Evolutionary conservation across 768 basidiomycete species (phyloP).

Genomic region (Trametes cubensis): DNA sequence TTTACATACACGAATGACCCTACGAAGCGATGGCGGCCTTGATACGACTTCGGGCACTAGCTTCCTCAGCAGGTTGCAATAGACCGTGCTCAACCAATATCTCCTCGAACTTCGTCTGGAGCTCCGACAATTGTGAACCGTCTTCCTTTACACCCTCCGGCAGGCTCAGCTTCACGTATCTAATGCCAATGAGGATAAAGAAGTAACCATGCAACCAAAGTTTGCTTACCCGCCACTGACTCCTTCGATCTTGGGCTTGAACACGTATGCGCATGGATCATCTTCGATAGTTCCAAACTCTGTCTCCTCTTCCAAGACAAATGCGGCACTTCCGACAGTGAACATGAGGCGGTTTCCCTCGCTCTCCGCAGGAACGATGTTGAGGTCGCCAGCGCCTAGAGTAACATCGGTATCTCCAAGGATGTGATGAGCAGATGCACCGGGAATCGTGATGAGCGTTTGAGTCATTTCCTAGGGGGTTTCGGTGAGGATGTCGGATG

Average conservation of each 20-base stretch:
- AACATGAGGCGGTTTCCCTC: conserved; percentile 12
- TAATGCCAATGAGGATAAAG: background rate
- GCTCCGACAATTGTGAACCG: conserved; percentile 16
- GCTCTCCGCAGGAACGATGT: conserved; percentile 13
- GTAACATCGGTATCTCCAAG: conserved; percentile 24
- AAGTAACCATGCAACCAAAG: background rate
- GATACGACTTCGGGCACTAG: conserved; percentile 24
- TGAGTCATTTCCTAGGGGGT: background rate
- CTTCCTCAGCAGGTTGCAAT: conserved; percentile 27
- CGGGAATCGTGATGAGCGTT: conserved; percentile 25
- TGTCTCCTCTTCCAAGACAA: conserved; percentile 24
- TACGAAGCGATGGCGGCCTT: conserved; percentile 13
- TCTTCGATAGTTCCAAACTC: conserved; percentile 29
- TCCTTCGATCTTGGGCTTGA: conserved; percentile 29
- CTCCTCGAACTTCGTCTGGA: conserved; percentile 32
- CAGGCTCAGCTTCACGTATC: conserved; percentile 29
- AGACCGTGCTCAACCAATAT: conserved; percentile 28
- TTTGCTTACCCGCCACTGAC: conserved; percentile 22
- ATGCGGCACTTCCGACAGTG: conserved; percentile 25
- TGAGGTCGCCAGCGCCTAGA: conserved; percentile 30
- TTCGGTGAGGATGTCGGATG: no score
- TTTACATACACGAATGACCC: background rate
- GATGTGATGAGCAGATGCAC: conserved; percentile 27
- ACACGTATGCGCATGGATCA: conserved; percentile 27
- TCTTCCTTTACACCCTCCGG: conserved; percentile 23